phyloP scores from a whole-genome alignment of 345 rosid genomes.

The Syzygium oleosum region DNA sequence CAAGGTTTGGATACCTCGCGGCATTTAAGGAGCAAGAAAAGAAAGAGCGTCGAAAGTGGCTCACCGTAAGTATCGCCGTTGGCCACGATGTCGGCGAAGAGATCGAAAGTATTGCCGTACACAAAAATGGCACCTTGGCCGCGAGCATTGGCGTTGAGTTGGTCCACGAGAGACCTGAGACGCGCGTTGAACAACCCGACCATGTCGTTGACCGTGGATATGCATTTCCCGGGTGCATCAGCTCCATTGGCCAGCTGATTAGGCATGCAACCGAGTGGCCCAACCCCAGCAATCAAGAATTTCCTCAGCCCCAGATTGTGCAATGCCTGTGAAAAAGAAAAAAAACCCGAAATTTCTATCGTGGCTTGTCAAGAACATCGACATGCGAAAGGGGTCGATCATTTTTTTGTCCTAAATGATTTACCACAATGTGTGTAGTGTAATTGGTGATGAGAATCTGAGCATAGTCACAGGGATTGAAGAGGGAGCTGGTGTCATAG shows the following conservation, averaged over 20 bases:
- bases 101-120: conserved; percentile 39
- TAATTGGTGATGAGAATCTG: conserved; percentile 46
- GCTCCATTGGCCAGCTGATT: conserved; percentile 36
- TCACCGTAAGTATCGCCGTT: conserved; percentile 29
- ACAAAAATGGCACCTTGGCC: conserved; percentile 25
- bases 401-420: not conserved
- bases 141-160: conserved; percentile 16
- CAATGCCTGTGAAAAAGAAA: conserved; percentile 17
- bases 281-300: conserved; percentile 48
- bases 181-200: conserved; percentile 33
- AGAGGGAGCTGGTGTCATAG: conserved; percentile 39
- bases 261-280: conserved; percentile 64
- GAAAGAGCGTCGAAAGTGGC: not conserved
- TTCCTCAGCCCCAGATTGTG: conserved; percentile 55
- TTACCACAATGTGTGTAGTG: conserved; percentile 34
- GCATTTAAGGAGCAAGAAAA: not conserved
- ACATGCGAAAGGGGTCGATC: not conserved
- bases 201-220: conserved; percentile 31
- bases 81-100: conserved; percentile 28
- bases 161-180: conserved; percentile 37
- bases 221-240: conserved; percentile 31
- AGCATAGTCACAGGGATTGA: conserved; percentile 41
- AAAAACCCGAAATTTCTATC: not conserved
- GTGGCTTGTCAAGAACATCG: not conserved
- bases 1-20: too few relatives aligned